phyloP scores from a whole-genome alignment of 1,139 yeast species.

The Kodamaea arcana region DNA sequence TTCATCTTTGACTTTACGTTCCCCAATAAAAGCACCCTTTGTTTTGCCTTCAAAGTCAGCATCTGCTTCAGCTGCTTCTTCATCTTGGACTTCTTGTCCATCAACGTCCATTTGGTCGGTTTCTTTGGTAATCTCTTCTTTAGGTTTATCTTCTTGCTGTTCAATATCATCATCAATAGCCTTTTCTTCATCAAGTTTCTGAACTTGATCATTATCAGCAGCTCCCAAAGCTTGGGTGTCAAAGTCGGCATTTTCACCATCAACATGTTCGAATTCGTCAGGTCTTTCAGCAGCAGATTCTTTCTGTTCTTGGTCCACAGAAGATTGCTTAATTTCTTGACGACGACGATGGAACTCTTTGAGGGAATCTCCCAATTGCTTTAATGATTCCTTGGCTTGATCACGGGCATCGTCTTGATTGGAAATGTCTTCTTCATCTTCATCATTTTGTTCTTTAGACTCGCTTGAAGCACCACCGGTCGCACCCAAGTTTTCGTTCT shows the following conservation, averaged over 20 bases:
- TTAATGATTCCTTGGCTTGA: slow-evolving; percentile 74
- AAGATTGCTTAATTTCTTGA: slow-evolving; percentile 73
- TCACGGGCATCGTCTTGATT: slow-evolving; percentile 63
- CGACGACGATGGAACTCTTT: slow-evolving; percentile 90
- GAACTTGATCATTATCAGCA: slow-evolving; percentile 77
- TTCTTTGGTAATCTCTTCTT: slow-evolving; percentile 9
- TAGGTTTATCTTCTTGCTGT: slow-evolving; percentile 18
- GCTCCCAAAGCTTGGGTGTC: slow-evolving; percentile 94
- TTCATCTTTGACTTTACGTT: slow-evolving; percentile 33
- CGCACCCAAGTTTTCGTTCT: slow-evolving; percentile 67
- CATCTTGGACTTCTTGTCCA: slow-evolving; percentile 16
- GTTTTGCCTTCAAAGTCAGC: slow-evolving; percentile 51
- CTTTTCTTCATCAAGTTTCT: slow-evolving; percentile 73
- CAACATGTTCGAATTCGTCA: slow-evolving; percentile 89
- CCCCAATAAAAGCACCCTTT: slow-evolving; percentile 52
- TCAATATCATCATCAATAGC: slow-evolving; percentile 71
- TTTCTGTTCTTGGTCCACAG: slow-evolving; percentile 40
- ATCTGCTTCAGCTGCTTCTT: slow-evolving; percentile 25
- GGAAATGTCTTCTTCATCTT: slow-evolving; percentile 21
- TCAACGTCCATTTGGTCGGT: slow-evolving; percentile 20
- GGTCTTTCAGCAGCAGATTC: slow-evolving; percentile 63
- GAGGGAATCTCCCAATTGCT: slow-evolving; percentile 84
- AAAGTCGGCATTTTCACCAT: slow-evolving; percentile 68
- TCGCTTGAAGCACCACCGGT: slow-evolving; percentile 57
- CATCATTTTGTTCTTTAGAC: slow-evolving; percentile 41